Evolutionary conservation across 139 green algal genomes (phyloP).

Genomic region (Marvania coccoides): DNA sequence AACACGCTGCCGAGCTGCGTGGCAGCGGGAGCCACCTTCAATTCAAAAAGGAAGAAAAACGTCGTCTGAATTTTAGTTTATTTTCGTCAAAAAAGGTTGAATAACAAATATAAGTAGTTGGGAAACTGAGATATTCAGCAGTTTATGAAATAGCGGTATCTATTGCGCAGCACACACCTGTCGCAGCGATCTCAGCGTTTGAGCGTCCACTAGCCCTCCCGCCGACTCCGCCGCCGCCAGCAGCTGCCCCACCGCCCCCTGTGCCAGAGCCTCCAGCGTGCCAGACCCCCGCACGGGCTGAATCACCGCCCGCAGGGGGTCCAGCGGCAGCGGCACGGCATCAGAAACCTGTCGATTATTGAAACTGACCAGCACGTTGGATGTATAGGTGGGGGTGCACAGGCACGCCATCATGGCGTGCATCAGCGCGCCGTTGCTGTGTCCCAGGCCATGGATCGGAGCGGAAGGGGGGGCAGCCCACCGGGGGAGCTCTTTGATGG

Average conservation of each 20-base stretch:
- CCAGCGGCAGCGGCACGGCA: constrained; percentile 68
- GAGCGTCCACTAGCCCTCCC: not conserved
- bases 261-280: not conserved
- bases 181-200: not conserved
- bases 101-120: no score
- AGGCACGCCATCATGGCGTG: constrained; percentile 57
- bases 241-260: not conserved
- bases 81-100: no score
- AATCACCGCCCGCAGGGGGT: constrained; percentile 41
- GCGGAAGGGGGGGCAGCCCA: constrained; percentile 18
- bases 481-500: constrained; percentile 26
- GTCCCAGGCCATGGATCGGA: constrained; percentile 76
- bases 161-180: no score
- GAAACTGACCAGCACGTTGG: constrained; percentile 82
- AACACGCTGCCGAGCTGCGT: constrained; percentile 79
- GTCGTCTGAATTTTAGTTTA: no score
- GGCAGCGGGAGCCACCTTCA: constrained; percentile 65
- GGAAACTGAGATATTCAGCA: no score
- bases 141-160: no score
- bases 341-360: constrained; percentile 71
- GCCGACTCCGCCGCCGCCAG: not conserved
- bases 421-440: constrained; percentile 75
- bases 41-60: no score
- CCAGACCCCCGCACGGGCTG: constrained; percentile 1
- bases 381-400: constrained; percentile 13